A percentile compares a stretch with the other conserved stretches of the same genome.
phyloP scores from a whole-genome alignment of 345 rosid species.

The Firmiana major region DNA sequence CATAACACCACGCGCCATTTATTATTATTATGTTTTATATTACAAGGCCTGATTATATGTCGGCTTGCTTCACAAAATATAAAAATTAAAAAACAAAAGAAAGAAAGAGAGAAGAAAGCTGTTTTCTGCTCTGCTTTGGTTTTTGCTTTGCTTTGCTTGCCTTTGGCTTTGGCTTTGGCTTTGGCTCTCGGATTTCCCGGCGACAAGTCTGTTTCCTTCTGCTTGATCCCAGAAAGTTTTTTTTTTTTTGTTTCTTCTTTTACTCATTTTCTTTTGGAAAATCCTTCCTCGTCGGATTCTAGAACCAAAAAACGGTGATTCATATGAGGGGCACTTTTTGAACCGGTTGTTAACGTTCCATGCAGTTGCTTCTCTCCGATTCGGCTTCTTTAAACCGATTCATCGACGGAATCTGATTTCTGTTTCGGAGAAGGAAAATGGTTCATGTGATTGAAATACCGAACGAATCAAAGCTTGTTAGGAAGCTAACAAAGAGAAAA shows the following conservation, averaged over 20 bases:
- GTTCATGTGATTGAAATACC: neutral
- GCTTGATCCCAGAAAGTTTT: constrained; percentile 25
- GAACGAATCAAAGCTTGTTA: neutral
- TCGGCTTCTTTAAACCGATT: neutral
- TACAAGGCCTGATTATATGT: constrained; percentile 44
- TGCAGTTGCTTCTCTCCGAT: neutral
- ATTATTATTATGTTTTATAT: no score
- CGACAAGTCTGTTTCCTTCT: constrained; percentile 56
- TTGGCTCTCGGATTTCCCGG: constrained; percentile 62
- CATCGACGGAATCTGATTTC: neutral
- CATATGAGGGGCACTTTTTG: neutral
- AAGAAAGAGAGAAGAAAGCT: constrained; percentile 38
- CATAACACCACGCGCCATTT: neutral
- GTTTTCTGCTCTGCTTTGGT: constrained; percentile 43
- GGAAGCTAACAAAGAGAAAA: neutral
- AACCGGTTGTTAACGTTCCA: neutral
- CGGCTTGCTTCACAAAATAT: constrained; percentile 49
- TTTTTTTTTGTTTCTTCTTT: constrained; percentile 19
- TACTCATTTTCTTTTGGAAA: neutral
- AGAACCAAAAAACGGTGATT: neutral
- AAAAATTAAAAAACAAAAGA: neutral
- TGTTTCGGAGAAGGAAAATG: neutral
- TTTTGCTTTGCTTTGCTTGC: neutral
- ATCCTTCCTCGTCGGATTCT: neutral
- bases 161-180: constrained; percentile 31